Percentiles rank a stretch among this genome's conserved stretches.
Conservation (phyloP, 129 eudicot species). For the Saussurea involucrata region DNA sequence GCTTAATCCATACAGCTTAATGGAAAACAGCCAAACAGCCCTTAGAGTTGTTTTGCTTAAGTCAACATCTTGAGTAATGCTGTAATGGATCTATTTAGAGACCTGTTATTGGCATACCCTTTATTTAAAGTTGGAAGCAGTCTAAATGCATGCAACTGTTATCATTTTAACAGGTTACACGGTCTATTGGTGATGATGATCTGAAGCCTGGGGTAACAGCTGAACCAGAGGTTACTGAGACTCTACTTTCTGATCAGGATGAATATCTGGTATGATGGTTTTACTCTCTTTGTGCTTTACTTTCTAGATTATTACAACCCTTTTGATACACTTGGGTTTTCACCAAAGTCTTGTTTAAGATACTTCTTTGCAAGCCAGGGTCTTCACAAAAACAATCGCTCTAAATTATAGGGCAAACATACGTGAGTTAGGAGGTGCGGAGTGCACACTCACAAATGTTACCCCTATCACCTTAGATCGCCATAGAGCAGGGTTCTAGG, state of each 20-base stretch:
- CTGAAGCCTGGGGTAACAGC: constrained; percentile 98
- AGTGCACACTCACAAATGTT: too few species aligned
- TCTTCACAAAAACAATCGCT: too few species aligned
- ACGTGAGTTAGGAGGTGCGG: too few species aligned
- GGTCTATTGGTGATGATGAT: constrained; percentile 98
- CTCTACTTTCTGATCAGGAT: constrained; percentile 53
- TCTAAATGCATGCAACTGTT: neutral
- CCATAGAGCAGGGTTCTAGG: too few species aligned
- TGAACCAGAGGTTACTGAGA: constrained; percentile 91
- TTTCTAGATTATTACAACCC: neutral
- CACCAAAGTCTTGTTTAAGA: too few species aligned
- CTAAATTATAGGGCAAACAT: too few species aligned
- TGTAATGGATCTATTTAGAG: too few species aligned
- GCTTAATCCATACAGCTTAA: neutral
- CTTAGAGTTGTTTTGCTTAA: neutral
- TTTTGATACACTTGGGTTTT: neutral
- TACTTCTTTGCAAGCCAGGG: too few species aligned
- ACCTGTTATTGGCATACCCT: neutral
- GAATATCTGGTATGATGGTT: constrained; percentile 70
- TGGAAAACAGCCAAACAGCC: neutral
- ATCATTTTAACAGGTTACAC: constrained; percentile 60
- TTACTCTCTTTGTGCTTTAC: constrained; percentile 1
- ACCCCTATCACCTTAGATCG: too few species aligned
- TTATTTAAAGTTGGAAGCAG: neutral
- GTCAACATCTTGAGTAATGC: too few species aligned